Evolutionary conservation across 2,329 filamentous ascomycete genomes (phyloP).

Genomic region (Phyllosticta ampelicida): DNA sequence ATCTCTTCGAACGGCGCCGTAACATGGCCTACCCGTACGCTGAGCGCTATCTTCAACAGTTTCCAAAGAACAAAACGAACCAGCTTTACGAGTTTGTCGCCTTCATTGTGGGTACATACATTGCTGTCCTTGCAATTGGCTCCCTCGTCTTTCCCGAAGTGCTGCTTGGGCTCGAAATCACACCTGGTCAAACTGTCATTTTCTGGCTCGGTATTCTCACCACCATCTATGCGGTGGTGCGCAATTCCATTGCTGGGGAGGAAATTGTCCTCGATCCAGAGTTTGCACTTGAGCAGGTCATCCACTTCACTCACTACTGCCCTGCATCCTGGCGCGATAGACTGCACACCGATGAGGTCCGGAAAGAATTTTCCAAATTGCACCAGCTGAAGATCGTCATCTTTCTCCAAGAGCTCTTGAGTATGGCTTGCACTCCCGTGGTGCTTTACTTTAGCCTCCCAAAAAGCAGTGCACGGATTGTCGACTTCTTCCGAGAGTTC

Average conservation of each 20-base stretch:
- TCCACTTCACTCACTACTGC: conserved; percentile 85
- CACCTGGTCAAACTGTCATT: conserved; percentile 73
- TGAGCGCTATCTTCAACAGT: conserved; percentile 85
- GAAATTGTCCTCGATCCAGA: conserved; percentile 86
- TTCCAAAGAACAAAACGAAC: conserved; percentile 88
- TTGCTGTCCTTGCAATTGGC: conserved; percentile 72
- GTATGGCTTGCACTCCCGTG: conserved; percentile 84
- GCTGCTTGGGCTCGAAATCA: conserved; percentile 86
- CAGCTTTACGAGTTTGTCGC: conserved; percentile 75
- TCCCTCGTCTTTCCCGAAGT: conserved; percentile 84
- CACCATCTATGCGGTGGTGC: conserved; percentile 70
- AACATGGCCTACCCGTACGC: conserved; percentile 95
- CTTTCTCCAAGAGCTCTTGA: conserved; percentile 83
- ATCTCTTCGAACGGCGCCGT: conserved; percentile 78
- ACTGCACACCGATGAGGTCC: conserved; percentile 89
- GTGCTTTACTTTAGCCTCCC: conserved; percentile 80
- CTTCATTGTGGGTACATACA: conserved; percentile 77
- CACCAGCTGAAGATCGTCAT: conserved; percentile 91
- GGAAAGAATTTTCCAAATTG: conserved; percentile 75
- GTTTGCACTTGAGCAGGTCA: conserved; percentile 76
- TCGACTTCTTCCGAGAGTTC: conserved; percentile 97
- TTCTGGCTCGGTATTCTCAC: conserved; percentile 83
- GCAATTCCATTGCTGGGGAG: conserved; percentile 74
- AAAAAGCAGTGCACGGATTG: conserved; percentile 79
- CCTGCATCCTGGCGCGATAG: conserved; percentile 80